Evolutionary conservation across 192 early-diverging fungal species (phyloP), one percentile per base, ranked within the genome.

Genomic region (Rhizophagus prolifer): DNA sequence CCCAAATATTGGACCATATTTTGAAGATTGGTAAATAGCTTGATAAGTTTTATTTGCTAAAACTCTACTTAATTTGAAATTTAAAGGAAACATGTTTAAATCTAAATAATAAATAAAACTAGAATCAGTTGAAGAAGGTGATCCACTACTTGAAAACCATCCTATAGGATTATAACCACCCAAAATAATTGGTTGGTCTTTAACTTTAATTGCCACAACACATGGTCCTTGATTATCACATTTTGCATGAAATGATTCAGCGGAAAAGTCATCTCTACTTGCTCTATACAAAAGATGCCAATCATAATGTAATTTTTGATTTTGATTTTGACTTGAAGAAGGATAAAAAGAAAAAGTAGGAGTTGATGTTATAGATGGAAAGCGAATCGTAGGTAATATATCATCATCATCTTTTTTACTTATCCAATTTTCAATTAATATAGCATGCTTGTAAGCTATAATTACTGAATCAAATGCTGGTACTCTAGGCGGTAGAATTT

Each of bases 151-250:
- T 25, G n/a, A 44, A 28, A 28, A 19, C 74, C 74, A 76, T 8
- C 60, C 60, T 8, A 54, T 12, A 19, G 74, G 63, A 67, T 76
- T 76, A 76, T 66, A 76, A 26, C 74, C 74, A 10, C 74, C 74
- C 28, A 76, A 13, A 12, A 76, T 76, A 21, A n/a, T 54, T 28
- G 26, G 21, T 12, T 21, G 23, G 13, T 28, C 58, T 31, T 46
- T 66, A 58, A 67, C 34, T 62, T 64, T 58, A 6, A 66, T 34
- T 44, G 66, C 14, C 14, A 54, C 44, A n/a, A 76, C 64, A 36
- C 26, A 63, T 31, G 41, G 4, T 64, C 74, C 74, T 67, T 66
- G 47, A n/a, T 54, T 66, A 58, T 54, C 46, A 67, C 62, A 65
- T 76, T 76, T 76, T 58, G 16, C 4, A 66, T 47, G 30, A 76